Evolutionary conservation across 805 yeast species (phyloP), one percentile per base, ranked within the genome.

Genomic region (Myxozyma neglecta): DNA sequence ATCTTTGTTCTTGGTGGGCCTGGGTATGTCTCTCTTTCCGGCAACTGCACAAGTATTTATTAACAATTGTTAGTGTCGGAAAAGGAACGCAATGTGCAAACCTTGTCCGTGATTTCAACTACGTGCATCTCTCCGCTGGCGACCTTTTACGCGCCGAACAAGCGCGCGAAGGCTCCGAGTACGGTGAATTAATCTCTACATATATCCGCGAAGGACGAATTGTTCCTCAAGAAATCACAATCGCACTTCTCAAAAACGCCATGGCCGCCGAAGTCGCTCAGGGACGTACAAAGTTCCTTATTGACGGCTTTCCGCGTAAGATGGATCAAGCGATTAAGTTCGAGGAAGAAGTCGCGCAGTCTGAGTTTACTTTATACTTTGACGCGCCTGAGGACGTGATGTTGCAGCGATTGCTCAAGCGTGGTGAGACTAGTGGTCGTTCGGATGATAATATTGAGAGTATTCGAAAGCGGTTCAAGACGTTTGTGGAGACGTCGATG

Each of bases 241-340:
- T 93, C 69, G 93, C 90, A 1, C 78, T 93, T 60, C 81, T 93
- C 71, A 83, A 87, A 70, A 86, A 88, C 65, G 96, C 97, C 9
- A 91, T 93, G 76, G 70, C 77, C 44, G 86, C 81, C 39, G 64
- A 60, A 16, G 63, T 69, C 53, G 44, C 51, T 11, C 40, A 64
- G 51, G 70, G 79, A n/a, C 76, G 76, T 29, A 80, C 80, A 56
- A 84, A 84, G 68, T 93, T 92, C 74, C 78, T 93, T 70, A 85
- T 93, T 56, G 99, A 93, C 74, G 99, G 99, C 0, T 93, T 94
- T 82, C 99, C 99, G 53, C 84, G 98, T 74, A 90, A 92, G 74
- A 93, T 94, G 97, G 98, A 94, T 76, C 99, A 93, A 79, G 98
- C 98, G 0, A 62, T 88, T 45, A 88, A 93, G n/a, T 93, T 93